A percentile compares a stretch with the other conserved stretches of the same genome.
phyloP scores from a whole-genome alignment of 805 yeast genomes.

The Candida nonsorbophila region DNA sequence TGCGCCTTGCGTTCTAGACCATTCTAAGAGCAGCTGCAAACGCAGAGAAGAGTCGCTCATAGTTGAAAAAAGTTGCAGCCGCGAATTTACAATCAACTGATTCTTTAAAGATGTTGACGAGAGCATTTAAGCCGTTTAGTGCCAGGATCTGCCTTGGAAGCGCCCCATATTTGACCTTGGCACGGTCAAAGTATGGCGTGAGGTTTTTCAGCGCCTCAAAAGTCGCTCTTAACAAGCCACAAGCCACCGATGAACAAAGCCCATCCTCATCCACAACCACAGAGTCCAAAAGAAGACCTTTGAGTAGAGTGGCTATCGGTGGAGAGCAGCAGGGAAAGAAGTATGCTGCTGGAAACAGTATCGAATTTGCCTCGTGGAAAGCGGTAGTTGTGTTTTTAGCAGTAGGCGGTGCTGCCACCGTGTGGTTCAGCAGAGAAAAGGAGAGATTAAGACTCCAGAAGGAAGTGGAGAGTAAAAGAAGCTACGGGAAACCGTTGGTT shows the following conservation, averaged over 20 bases:
- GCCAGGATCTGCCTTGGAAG: too few relatives aligned
- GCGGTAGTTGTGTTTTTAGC: slow-evolving; percentile 62
- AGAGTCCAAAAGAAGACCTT: slow-evolving; percentile 59
- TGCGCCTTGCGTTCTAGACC: slow-evolving; percentile 30
- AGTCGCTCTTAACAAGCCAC: neutral
- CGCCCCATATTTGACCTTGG: too few relatives aligned
- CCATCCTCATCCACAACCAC: too few relatives aligned
- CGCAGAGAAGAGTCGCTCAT: too few relatives aligned
- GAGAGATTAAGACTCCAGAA: slow-evolving; percentile 65
- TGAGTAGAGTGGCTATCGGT: slow-evolving; percentile 79
- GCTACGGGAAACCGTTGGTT: slow-evolving; percentile 85
- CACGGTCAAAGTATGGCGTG: too few relatives aligned
- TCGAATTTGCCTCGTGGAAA: slow-evolving; percentile 83
- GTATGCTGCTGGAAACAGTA: slow-evolving; percentile 34
- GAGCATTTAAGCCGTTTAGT: too few relatives aligned
- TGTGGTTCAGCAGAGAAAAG: slow-evolving; percentile 71
- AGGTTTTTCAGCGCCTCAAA: too few relatives aligned
- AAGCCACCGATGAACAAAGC: neutral
- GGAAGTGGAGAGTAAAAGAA: slow-evolving; percentile 80
- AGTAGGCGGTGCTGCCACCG: slow-evolving; percentile 69
- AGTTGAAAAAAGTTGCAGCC: too few relatives aligned
- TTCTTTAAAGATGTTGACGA: too few relatives aligned
- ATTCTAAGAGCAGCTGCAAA: too few relatives aligned
- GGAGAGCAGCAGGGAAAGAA: slow-evolving; percentile 35
- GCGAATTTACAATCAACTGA: too few relatives aligned